Evolutionary conservation across 2,329 filamentous ascomycete genomes (phyloP), one percentile per base, ranked within the genome.

Genomic region (Talaromyces pinophilus): DNA sequence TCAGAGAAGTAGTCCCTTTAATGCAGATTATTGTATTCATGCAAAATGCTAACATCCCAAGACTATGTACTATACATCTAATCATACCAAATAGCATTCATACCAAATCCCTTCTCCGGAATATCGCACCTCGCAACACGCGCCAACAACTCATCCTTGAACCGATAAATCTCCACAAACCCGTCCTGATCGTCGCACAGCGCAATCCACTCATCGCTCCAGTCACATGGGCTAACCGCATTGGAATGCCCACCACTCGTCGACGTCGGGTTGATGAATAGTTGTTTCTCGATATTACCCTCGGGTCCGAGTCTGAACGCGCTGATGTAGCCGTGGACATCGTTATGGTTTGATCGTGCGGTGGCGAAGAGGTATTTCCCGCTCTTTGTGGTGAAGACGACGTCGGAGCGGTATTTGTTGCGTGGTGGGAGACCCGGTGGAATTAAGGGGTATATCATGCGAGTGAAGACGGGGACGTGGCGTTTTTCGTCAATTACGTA

Each of bases 61-160:
- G 40, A 42, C 1, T 15, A 38, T 4, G 35, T 54, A 52, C 1
- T 48, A 50, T 62, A 50, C 60, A 62, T 13, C 59, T 75, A 92
- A 79, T 96, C 90, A 77, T 95, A 95, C 92, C 92, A 96, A 69
- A 96, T 93, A n/a, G 92, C 92, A 80, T 96, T 96, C 92, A 96
- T 96, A 1, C 92, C 92, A 76, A 96, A 96, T 1, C 92, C 92
- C n/a, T 91, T 91, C 81, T 96, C 92, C 5, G 88, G 88, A 44
- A 96, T 88, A 71, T 92, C 88, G 69, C 91, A 82, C 69, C 91
- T 84, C 17, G 92, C 92, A 7, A 96, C 92, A 3, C 92, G 83
- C 1, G 87, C 89, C 63, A 96, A 80, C 71, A 90, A 92, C 82
- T 95, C 92, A 67, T 93, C 89, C 70, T 90, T 85, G 91, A 92